Base-by-base conservation (phyloP, 108 stramenopile genomes). In the Mediolabrus comicus region DNA sequence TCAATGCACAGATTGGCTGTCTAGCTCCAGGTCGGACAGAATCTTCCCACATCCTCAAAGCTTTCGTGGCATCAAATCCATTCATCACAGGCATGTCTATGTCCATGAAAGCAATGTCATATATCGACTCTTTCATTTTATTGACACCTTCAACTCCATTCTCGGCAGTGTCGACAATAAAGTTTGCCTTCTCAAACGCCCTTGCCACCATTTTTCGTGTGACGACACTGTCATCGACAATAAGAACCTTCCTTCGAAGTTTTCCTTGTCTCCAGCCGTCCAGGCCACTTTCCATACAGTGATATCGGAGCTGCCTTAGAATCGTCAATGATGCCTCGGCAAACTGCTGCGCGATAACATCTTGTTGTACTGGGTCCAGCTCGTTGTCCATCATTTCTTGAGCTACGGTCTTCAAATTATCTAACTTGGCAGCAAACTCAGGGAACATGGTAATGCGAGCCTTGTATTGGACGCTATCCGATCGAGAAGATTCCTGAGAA, bases 61-160 rank as follows among this genome's bases (percentile, higher is more conserved):
- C 80, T 65, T 89, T 92, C 41, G 93, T 93, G 10, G 92, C 92
- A 69, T 94, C 92, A 53, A 95, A 91, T 0, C 96, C 96, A 76
- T 95, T 91, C 94, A 97, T 95, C 24, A 95, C 91, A 4, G 96
- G 96, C 94, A 97, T 97, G 76, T 95, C 92, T 59, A 96, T 89
- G 64, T 96, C 96, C 96, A 96, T 96, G 81, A 96, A 95, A n/a
- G 89, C 92, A 67, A 95, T 92, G 66, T 95, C 94, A 65, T 92
- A 95, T 46, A 93, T 92, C 4, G 87, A 88, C 59, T 81, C 77
- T 53, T 95, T 97, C 77, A 97, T 82, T 77, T 90, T 93, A 31
- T 87, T 83, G 2, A 95, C 90, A 10, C 92, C 95, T 72, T 90
- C 87, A 3, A 86, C 82, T 53, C 94, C 94, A 82, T 95, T 89